Evolutionary conservation across 1,284 basidiomycete genomes (phyloP), one percentile per base, ranked within the genome.

Genomic region (Ceratobasidium sp.): DNA sequence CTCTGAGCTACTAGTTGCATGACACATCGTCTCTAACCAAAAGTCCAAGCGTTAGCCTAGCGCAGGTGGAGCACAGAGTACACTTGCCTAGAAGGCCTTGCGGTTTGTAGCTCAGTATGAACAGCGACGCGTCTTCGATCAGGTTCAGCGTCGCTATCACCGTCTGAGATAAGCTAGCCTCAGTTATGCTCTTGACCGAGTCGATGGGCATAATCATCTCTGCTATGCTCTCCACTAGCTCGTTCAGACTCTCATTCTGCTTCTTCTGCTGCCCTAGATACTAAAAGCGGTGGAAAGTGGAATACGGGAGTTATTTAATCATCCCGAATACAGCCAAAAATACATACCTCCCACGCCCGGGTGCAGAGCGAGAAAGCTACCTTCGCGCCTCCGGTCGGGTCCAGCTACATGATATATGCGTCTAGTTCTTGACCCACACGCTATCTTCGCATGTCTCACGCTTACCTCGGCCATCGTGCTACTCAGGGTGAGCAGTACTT

Each of bases 51-150:
- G 62, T 6, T 10, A 38, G 9, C 13, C 13, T 2, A 2, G n/a
- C n/a, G n/a, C n/a, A n/a, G n/a, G n/a, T n/a, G n/a, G n/a, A n/a
- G n/a, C n/a, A n/a, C n/a, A 64, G 20, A 1, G 15, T 4, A 4
- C 9, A 42, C 26, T 38, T 42, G 42, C 67, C 67, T 7, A 17
- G 15, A n/a, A 13, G 3, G 7, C 17, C 10, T 2, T 50, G 56
- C 1, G 68, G 44, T n/a, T 40, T 33, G 42, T 59, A 59, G 15
- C 12, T 48, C 13, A 56, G 13, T 33, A 70, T 38, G 44, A 70
- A 70, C 4, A 54, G 48, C 20, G 67, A 70, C 3, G 50, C 52
- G 15, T 70, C 67, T 28, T 70, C 67, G n/a, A 70, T 70, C 33
- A 70, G 17, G 33, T 57, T 5, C 1, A 57, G 9, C 38, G 33